These are phyloP conservation scores for Cicer pinnatifidum DNA, from an alignment of 306 rosid species.

Conservation along the genomic window DNA sequence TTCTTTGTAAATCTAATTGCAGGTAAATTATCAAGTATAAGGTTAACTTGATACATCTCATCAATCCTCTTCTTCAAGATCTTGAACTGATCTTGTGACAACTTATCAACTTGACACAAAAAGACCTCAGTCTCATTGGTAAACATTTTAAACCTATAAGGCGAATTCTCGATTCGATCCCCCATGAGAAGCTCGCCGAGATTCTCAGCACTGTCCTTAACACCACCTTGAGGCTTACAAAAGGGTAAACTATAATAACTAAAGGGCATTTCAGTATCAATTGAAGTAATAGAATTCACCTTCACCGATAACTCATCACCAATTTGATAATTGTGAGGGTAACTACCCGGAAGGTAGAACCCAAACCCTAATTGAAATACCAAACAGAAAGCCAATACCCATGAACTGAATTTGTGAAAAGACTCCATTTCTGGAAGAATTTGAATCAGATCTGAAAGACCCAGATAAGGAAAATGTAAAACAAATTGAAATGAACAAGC, in stretches of 20 bases:
- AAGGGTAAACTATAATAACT: slow-evolving; percentile 92
- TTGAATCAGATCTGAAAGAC: slow-evolving; percentile 74
- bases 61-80: slow-evolving; percentile 85
- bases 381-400: slow-evolving; percentile 60
- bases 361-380: slow-evolving; percentile 66
- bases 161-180: slow-evolving; percentile 94
- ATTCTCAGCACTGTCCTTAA: slow-evolving; percentile 93
- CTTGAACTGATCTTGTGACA: slow-evolving; percentile 70
- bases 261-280: slow-evolving; percentile 88
- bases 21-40: slow-evolving; percentile 71
- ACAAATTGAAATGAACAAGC: too few relatives aligned
- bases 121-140: slow-evolving; percentile 74
- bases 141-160: slow-evolving; percentile 74
- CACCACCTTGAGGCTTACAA: slow-evolving; percentile 75
- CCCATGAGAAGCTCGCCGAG: slow-evolving; percentile 99
- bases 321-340: slow-evolving; percentile 71
- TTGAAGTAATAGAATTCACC: slow-evolving; percentile 91
- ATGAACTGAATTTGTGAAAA: slow-evolving; percentile 53
- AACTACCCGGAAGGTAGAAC: slow-evolving; percentile 89
- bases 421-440: slow-evolving; percentile 59
- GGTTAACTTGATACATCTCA: slow-evolving; percentile 93
- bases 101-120: slow-evolving; percentile 62
- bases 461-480: slow-evolving; percentile 45
- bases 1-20: slow-evolving; percentile 87
- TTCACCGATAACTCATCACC: slow-evolving; percentile 70